A percentile compares a stretch with the other conserved stretches of the same genome.
Evolutionary conservation across 2,329 filamentous ascomycete genomes (phyloP).

Genomic region (Pseudogymnoascus sp.): DNA sequence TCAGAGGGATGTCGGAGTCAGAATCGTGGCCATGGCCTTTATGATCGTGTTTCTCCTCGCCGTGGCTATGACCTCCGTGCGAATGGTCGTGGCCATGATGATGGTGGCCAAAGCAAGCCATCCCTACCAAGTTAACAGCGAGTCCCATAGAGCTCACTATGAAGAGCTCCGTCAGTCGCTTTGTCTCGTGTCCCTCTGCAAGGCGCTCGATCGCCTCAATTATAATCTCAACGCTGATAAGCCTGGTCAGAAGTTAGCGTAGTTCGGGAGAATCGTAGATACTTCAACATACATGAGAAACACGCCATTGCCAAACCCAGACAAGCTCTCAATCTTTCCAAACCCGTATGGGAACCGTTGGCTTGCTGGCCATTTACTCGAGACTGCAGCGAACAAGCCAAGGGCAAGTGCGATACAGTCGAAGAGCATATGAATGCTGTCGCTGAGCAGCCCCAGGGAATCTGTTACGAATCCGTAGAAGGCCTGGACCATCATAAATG

Average conservation of each 20-base stretch:
- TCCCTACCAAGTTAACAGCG: constrained; percentile 83
- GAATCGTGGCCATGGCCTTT: not conserved
- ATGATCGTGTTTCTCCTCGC: constrained; percentile 31
- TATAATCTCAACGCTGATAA: constrained; percentile 92
- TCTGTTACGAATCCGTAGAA: constrained; percentile 92
- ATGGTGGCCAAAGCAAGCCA: constrained; percentile 42
- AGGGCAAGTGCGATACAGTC: constrained; percentile 90
- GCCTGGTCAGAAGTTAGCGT: constrained; percentile 38
- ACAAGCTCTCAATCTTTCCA: constrained; percentile 92
- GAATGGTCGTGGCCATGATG: constrained; percentile 37
- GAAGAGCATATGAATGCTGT: constrained; percentile 99
- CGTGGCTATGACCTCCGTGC: constrained; percentile 28
- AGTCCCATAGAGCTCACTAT: constrained; percentile 81
- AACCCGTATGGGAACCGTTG: constrained; percentile 87
- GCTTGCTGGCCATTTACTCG: constrained; percentile 93
- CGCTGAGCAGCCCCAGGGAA: constrained; percentile 87
- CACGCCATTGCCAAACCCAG: constrained; percentile 92
- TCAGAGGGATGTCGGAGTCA: constrained; percentile 7
- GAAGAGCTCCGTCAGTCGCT: constrained; percentile 76
- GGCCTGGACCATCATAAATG: constrained; percentile 89
- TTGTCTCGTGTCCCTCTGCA: constrained; percentile 72
- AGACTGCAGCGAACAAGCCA: constrained; percentile 81
- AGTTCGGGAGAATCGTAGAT: not conserved
- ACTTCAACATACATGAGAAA: constrained; percentile 66
- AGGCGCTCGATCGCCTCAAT: constrained; percentile 88